A percentile compares a stretch with the other conserved stretches of the same genome.
phyloP scores from a whole-genome alignment of 176 grass and related monocot species.

The Miscanthus lutarioriparius region DNA sequence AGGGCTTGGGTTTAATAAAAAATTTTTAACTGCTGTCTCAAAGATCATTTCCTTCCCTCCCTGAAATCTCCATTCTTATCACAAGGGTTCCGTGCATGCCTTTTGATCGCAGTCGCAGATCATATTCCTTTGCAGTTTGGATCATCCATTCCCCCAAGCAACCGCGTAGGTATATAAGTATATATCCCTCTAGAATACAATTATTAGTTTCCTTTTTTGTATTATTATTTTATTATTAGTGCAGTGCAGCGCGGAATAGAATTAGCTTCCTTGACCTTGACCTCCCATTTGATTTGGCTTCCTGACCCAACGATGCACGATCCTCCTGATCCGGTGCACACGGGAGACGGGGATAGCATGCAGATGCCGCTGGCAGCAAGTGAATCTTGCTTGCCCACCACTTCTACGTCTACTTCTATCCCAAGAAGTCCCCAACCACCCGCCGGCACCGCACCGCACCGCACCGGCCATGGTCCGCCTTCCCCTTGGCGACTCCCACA shows the following conservation, averaged over 20 bases:
- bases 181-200: background rate
- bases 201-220: background rate
- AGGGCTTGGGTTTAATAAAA: too few species aligned
- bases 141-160: background rate
- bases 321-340: background rate
- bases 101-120: too few species aligned
- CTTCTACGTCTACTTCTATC: background rate
- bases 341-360: too few species aligned
- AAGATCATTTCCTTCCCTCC: too few species aligned
- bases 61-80: too few species aligned
- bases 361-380: too few species aligned
- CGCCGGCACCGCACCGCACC: too few species aligned
- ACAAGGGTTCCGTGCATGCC: too few species aligned
- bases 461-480: background rate
- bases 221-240: background rate
- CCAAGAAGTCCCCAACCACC: background rate
- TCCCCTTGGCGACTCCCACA: constrained; percentile 41
- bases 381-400: background rate
- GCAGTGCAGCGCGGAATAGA: background rate
- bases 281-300: background rate
- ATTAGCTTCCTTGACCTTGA: background rate
- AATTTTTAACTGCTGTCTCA: too few species aligned
- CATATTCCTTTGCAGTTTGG: background rate
- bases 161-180: background rate
- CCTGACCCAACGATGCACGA: background rate